Conservation (phyloP, 2,329 filamentous ascomycete genomes). For the Xylaria polymorpha region DNA sequence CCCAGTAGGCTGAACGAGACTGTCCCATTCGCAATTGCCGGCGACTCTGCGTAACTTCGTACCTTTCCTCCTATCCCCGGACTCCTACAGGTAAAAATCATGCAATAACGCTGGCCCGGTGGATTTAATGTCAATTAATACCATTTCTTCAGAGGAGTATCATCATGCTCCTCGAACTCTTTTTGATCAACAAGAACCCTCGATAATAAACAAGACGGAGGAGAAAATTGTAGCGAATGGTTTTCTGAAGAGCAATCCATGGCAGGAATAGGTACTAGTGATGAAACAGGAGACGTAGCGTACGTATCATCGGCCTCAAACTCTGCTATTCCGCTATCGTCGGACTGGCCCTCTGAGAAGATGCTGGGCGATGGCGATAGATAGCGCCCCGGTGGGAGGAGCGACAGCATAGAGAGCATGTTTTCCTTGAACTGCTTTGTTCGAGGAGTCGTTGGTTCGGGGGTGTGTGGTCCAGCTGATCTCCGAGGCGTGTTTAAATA, state of each 20-base stretch:
- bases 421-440: conserved; percentile 9
- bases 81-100: too few relatives aligned
- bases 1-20: too few relatives aligned
- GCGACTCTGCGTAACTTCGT: too few relatives aligned
- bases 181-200: not conserved
- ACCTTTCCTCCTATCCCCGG: too few relatives aligned
- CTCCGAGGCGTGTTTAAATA: not conserved
- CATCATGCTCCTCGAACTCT: not conserved
- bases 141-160: too few relatives aligned
- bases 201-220: not conserved
- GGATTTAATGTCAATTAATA: too few relatives aligned
- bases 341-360: not conserved
- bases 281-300: not conserved
- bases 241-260: not conserved
- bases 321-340: not conserved
- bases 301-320: too few relatives aligned
- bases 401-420: conserved; percentile 22
- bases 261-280: not conserved
- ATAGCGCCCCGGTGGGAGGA: conserved; percentile 22
- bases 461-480: not conserved
- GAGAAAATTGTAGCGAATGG: not conserved
- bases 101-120: too few relatives aligned
- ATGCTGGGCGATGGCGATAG: conserved; percentile 19
- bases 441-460: conserved; percentile 18
- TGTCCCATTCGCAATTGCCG: too few relatives aligned